Percentiles rank a stretch among this genome's conserved stretches.
phyloP scores from a whole-genome alignment of 441 rosid species.

The Erodium texanum region DNA sequence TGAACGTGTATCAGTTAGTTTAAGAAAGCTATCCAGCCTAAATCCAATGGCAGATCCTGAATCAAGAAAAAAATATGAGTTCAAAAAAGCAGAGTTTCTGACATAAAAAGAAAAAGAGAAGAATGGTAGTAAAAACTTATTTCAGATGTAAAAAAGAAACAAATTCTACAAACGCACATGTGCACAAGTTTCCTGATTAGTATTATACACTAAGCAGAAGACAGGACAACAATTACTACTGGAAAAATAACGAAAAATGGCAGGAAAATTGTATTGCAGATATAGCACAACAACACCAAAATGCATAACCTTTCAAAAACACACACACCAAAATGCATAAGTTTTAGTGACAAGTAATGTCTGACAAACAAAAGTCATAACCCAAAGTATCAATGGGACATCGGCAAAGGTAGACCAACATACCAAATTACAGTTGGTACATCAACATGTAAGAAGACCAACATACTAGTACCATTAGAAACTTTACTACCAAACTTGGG shows the following conservation, averaged over 20 bases:
- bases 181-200: not conserved
- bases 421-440: not conserved
- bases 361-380: not conserved
- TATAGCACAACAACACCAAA: no score
- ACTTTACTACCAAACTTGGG: not conserved
- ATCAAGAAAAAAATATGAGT: constrained; percentile 9
- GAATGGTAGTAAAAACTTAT: not conserved
- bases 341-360: not conserved
- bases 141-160: constrained; percentile 2
- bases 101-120: not conserved
- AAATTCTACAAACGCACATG: not conserved
- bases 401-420: not conserved
- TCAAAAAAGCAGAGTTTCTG: not conserved
- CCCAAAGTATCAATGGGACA: not conserved
- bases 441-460: not conserved
- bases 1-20: constrained; percentile 78
- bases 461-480: not conserved
- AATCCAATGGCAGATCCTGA: constrained; percentile 93
- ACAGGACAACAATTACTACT: not conserved
- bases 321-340: not conserved
- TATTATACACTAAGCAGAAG: not conserved
- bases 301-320: no score
- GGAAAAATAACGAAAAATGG: not conserved
- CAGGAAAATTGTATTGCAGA: no score
- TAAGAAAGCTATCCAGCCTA: constrained; percentile 90